phyloP scores from a whole-genome alignment of 2,329 filamentous ascomycete species.

The Penicillium paneum region DNA sequence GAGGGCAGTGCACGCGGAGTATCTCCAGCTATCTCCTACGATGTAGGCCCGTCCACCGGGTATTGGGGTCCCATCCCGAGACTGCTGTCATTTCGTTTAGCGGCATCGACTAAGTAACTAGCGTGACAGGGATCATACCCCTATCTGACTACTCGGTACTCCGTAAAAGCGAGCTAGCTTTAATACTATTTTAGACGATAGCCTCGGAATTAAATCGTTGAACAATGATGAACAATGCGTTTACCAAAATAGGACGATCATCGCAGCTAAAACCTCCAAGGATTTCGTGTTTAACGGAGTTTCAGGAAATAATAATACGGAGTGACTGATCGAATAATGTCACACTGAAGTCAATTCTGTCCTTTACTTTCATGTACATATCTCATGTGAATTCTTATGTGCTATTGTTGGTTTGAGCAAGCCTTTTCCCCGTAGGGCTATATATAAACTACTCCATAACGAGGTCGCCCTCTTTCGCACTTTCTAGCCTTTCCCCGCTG shows the following conservation, averaged over 20 bases:
- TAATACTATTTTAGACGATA: background rate
- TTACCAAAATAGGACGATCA: background rate
- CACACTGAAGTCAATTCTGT: background rate
- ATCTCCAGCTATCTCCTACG: conserved; percentile 13
- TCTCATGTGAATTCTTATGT: background rate
- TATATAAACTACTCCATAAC: background rate
- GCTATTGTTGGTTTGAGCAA: background rate
- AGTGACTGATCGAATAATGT: background rate
- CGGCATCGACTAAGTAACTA: background rate
- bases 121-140: background rate
- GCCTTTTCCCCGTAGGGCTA: background rate
- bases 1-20: background rate
- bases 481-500: background rate
- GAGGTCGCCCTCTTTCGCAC: background rate
- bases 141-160: background rate
- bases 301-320: background rate
- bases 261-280: background rate
- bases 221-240: background rate
- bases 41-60: background rate
- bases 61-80: background rate
- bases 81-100: background rate
- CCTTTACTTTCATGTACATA: background rate
- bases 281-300: background rate
- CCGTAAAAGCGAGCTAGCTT: background rate
- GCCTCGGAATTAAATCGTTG: background rate